Evolutionary conservation across 2,329 filamentous ascomycete genomes (phyloP).

Genomic region (Pseudopithomyces chartarum): DNA sequence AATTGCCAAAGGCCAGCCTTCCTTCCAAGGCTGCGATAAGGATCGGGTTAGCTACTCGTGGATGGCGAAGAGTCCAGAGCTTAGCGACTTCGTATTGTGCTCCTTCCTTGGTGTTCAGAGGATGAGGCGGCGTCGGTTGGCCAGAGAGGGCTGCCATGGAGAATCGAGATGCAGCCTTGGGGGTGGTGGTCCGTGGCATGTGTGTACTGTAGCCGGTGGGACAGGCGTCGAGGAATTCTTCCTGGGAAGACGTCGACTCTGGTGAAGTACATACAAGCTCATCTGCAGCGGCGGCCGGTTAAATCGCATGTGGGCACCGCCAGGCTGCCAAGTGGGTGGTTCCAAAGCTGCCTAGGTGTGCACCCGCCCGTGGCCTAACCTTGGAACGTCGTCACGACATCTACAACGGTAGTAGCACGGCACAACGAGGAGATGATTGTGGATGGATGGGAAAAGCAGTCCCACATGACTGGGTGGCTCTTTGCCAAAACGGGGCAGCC

Average conservation of each 20-base stretch:
- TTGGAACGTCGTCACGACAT: too few relatives aligned
- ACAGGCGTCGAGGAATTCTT: conserved; percentile 6
- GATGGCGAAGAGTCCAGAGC: not conserved
- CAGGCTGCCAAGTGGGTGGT: not conserved
- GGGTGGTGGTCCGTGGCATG: not conserved
- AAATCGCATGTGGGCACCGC: conserved; percentile 12
- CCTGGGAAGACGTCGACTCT: conserved; percentile 9
- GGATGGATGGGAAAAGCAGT: not conserved
- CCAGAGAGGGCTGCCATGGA: not conserved
- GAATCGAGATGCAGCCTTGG: not conserved
- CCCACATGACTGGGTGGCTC: not conserved
- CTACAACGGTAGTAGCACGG: not conserved
- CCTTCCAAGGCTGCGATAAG: not conserved
- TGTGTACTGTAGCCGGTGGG: not conserved
- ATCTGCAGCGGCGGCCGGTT: conserved; percentile 16
- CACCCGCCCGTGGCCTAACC: not conserved
- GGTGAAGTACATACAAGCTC: conserved; percentile 8
- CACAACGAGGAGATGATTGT: not conserved
- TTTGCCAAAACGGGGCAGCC: conserved; percentile 1
- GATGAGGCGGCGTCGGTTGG: not conserved
- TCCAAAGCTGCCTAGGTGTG: not conserved
- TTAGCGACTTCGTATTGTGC: not conserved
- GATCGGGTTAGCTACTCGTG: not conserved
- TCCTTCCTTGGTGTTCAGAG: not conserved
- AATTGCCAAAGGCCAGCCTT: not conserved